These are phyloP conservation scores for Aureococcus anophagefferens DNA, from an alignment of 108 stramenopile species.

Conservation along the genomic window DNA sequence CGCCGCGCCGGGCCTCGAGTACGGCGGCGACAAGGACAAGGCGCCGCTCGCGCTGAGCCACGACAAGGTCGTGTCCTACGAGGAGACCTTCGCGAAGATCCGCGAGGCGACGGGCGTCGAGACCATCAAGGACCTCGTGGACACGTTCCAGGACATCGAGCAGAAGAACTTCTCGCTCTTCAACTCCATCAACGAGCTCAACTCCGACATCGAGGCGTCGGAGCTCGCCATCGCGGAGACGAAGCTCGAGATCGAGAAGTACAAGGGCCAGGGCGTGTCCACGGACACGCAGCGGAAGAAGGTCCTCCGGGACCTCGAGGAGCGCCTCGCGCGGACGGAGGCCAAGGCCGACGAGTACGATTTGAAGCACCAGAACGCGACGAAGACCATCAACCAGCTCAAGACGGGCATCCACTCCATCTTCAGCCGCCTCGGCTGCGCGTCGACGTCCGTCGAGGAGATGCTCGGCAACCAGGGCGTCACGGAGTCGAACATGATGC, in stretches of 20 bases:
- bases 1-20: too few species aligned
- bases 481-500: constrained; percentile 55
- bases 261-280: constrained; percentile 43
- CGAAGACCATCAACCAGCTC: constrained; percentile 37
- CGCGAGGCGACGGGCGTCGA: constrained; percentile 40
- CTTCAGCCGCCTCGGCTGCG: constrained; percentile 40
- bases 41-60: constrained; percentile 9
- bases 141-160: constrained; percentile 46
- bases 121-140: constrained; percentile 43
- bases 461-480: constrained; percentile 59
- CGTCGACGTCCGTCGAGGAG: constrained; percentile 34
- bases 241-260: constrained; percentile 47
- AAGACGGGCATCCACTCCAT: constrained; percentile 48
- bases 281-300: constrained; percentile 50
- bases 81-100: constrained; percentile 27
- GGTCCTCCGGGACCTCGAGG: constrained; percentile 39
- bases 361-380: constrained; percentile 20
- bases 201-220: constrained; percentile 44
- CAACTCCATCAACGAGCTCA: constrained; percentile 50
- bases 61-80: constrained; percentile 26
- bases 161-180: constrained; percentile 52
- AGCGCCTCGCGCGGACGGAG: constrained; percentile 32
- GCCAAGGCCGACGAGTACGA: constrained; percentile 42
- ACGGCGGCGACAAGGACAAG: constrained; percentile 10
- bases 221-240: constrained; percentile 37